Percentiles rank a stretch among this genome's conserved stretches.
These are phyloP conservation scores for Musa itinerans DNA, from an alignment of 176 grass and related monocot genomes.

Conservation along the genomic window DNA sequence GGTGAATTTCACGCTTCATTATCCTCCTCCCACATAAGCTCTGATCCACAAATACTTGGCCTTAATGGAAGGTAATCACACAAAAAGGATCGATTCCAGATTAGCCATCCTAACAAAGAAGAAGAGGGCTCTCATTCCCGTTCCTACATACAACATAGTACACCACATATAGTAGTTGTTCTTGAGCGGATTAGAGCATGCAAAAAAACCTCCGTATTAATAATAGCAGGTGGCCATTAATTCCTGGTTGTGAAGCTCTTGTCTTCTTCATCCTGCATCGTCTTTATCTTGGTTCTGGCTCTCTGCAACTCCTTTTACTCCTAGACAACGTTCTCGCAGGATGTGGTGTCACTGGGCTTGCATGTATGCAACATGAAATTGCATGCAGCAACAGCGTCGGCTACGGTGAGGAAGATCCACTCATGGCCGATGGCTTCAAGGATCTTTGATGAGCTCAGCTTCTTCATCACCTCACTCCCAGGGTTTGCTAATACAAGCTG, in stretches of 20 bases:
- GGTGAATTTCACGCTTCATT: not conserved
- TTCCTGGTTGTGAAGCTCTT: too few species aligned
- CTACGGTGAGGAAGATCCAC: conserved; percentile 12
- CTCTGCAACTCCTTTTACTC: not conserved
- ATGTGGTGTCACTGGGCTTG: not conserved
- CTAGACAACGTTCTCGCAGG: not conserved
- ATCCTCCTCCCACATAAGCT: not conserved
- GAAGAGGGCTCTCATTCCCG: too few species aligned
- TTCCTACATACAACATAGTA: too few species aligned
- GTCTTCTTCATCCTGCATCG: not conserved
- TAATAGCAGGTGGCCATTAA: too few species aligned
- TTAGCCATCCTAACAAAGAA: too few species aligned
- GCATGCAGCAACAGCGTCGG: not conserved
- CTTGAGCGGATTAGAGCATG: too few species aligned
- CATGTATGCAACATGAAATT: not conserved
- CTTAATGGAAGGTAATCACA: not conserved
- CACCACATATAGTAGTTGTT: too few species aligned
- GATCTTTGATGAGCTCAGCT: conserved; percentile 8
- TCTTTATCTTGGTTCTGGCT: not conserved
- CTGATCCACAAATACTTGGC: not conserved
- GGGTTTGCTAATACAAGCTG: conserved; percentile 15
- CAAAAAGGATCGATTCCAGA: not conserved
- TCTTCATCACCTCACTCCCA: conserved; percentile 17
- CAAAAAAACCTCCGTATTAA: too few species aligned
- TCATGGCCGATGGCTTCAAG: conserved; percentile 11